Evolutionary conservation across 1,139 yeast species (phyloP).

Genomic region (Diutina rugosa): DNA sequence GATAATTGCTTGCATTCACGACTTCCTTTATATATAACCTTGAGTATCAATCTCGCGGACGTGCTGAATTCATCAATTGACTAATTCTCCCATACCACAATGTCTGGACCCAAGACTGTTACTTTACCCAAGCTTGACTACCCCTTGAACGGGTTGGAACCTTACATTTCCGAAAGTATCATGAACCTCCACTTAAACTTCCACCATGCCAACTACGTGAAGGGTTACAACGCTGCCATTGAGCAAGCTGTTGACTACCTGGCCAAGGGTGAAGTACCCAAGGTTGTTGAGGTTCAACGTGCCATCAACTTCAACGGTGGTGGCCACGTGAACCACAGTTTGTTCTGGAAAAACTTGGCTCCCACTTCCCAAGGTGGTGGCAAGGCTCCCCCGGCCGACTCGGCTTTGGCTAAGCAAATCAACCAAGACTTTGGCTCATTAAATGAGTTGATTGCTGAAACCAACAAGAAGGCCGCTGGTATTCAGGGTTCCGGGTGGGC

Average conservation of each 20-base stretch:
- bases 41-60: neutral
- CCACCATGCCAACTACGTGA: conserved; percentile 92
- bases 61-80: neutral
- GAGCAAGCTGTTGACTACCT: conserved; percentile 70
- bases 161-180: conserved; percentile 78
- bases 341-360: conserved; percentile 87
- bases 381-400: conserved; percentile 45
- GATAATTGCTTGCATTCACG: neutral
- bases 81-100: neutral
- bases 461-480: conserved; percentile 78
- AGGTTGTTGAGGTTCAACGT: conserved; percentile 62
- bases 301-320: conserved; percentile 91
- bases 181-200: conserved; percentile 84
- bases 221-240: conserved; percentile 71
- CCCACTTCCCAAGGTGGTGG: conserved; percentile 70
- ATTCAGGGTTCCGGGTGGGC: conserved; percentile 99
- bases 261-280: conserved; percentile 49
- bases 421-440: conserved; percentile 60
- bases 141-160: conserved; percentile 23
- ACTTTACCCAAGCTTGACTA: neutral
- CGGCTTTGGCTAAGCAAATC: conserved; percentile 55
- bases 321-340: conserved; percentile 77
- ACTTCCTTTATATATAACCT: neutral
- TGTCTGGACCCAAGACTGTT: neutral
- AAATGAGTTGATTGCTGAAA: conserved; percentile 54